Evolutionary conservation across 1,284 basidiomycete species (phyloP), one percentile per base, ranked within the genome.

Genomic region (Wallemia mellicola): DNA sequence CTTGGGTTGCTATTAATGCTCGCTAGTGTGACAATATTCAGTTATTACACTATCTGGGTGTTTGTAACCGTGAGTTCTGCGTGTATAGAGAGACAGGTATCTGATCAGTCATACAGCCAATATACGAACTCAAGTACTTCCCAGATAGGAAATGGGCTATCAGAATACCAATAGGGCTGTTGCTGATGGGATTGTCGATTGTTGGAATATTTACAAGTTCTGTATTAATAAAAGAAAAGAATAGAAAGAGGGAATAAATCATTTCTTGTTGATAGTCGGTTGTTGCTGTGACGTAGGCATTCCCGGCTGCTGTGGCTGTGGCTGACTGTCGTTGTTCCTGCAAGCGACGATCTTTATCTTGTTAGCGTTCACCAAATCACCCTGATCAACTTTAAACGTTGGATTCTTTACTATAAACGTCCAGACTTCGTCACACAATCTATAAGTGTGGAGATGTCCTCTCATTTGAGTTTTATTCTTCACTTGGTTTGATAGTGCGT

Each of bases 361-460:
- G 54, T 76, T 75, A 1, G 83, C 79, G 14, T 73, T 76, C 32
- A 92, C 80, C 66, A 78, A 73, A 64, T 86, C 83, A 66, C 84
- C 86, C 57, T 80, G 81, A 71, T 95, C 89, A 81, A 94, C 86
- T 71, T 92, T 92, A 73, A 95, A 91, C 19, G 79, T 77, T 17
- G 88, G 82, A 65, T 89, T 80, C 69, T 86, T 86, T 58, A 92
- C 83, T 63, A 91, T 84, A 70, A 94, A 95, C 38, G 89, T 94
- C 89, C 89, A 94, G 57, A 94, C 88, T 67, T 94, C 89, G 72
- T 94, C 89, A 68, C 86, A 89, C 1, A 89, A 76, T n/a, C 87
- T 79, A 72, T 94, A 94, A 1, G 86, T 92, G 65, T 83, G 79
- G 57, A 94, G 71, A 68, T 89, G 84, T 22, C 86, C 89, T 76